phyloP scores from a whole-genome alignment of 257 asterid genomes.

The Anisodus tanguticus region DNA sequence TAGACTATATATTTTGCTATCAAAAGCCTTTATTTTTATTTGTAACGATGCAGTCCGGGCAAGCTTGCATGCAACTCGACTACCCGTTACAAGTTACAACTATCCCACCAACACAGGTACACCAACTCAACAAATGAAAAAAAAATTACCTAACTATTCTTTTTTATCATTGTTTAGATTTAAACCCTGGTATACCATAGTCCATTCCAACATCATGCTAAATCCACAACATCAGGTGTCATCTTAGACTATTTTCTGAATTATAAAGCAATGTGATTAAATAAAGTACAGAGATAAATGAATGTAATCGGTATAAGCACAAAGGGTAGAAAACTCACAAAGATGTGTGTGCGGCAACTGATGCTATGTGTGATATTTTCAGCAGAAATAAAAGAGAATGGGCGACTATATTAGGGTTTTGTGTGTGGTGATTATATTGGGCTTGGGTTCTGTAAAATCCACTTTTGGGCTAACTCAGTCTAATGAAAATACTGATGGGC shows the following conservation, averaged over 20 bases:
- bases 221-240: background rate
- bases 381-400: background rate
- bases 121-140: accelerated
- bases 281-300: background rate
- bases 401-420: slow-evolving; percentile 19
- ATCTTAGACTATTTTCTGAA: background rate
- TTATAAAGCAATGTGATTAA: background rate
- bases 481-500: background rate
- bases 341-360: background rate
- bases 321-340: background rate
- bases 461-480: background rate
- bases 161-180: background rate
- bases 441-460: background rate
- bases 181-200: background rate
- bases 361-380: background rate
- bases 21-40: background rate
- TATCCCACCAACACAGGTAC: background rate
- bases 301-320: background rate
- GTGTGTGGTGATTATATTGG: background rate
- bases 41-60: background rate
- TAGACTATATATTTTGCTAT: background rate
- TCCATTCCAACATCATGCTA: background rate
- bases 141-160: background rate
- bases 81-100: no score
- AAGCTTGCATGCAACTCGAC: no score